A percentile compares a stretch with the other conserved stretches of the same genome.
Evolutionary conservation across 495 filamentous ascomycete species (phyloP).

Genomic region (Daldinia vernicosa): DNA sequence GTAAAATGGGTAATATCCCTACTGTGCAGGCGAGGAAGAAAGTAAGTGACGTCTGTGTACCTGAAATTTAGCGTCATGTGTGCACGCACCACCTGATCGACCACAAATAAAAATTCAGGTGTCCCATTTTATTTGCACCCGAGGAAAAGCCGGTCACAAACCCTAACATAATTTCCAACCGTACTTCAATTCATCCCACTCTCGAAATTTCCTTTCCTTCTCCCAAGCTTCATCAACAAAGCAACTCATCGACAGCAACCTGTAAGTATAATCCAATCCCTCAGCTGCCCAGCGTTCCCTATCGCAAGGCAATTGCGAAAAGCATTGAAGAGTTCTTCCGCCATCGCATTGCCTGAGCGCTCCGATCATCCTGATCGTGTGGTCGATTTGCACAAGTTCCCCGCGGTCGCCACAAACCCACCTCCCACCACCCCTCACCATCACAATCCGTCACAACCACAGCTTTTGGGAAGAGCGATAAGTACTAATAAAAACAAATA

Average conservation of each 20-base stretch:
- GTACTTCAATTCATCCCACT: slow-evolving; percentile 44
- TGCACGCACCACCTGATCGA: background rate
- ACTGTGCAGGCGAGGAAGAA: background rate
- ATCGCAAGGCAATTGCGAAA: background rate
- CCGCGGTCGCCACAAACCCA: slow-evolving; percentile 19
- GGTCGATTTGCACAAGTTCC: slow-evolving; percentile 21
- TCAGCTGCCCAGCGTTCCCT: background rate
- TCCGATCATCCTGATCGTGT: slow-evolving; percentile 1
- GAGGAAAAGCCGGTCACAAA: slow-evolving; percentile 46
- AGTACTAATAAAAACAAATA: slow-evolving; percentile 34
- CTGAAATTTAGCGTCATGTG: background rate
- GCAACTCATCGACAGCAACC: slow-evolving; percentile 41
- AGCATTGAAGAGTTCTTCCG: background rate
- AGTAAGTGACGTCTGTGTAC: background rate
- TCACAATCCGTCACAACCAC: slow-evolving; percentile 30
- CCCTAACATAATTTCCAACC: slow-evolving; percentile 43
- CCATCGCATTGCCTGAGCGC: slow-evolving; percentile 13
- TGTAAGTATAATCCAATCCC: slow-evolving; percentile 31
- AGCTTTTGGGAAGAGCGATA: background rate
- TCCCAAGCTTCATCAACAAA: slow-evolving; percentile 40
- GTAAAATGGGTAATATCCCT: background rate
- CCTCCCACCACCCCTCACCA: slow-evolving; percentile 10
- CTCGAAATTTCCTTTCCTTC: slow-evolving; percentile 35
- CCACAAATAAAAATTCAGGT: slow-evolving; percentile 5
- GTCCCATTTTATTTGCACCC: slow-evolving; percentile 35